Base-by-base conservation (phyloP, 371 early-diverging fungal genomes). In the Umbelopsis sp. region DNA sequence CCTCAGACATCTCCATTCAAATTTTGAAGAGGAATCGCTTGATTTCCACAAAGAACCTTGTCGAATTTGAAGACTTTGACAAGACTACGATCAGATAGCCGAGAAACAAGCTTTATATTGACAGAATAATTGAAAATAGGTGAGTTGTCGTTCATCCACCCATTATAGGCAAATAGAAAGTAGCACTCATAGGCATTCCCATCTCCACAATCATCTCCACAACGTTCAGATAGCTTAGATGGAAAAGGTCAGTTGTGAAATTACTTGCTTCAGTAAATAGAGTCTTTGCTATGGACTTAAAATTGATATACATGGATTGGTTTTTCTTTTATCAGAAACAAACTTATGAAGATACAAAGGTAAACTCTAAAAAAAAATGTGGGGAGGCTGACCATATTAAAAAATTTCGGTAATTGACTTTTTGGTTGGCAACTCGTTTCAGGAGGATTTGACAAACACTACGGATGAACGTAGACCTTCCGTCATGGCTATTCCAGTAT, bases 241-340 rank as follows among this genome's bases (percentile, higher is more conserved):
- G 48, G 48, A 48, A n/a, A 48, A 48, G 48, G 48, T 48, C 18
- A 48, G 48, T n/a, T n/a, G n/a, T 48, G 20, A n/a, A 48, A 41
- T 10, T 41, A 41, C 10, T 10, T 41, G 41, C 12, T 41, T 12
- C 41, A 41, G 12, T 41, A 1, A 1, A 41, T 41, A 41, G 7
- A 12, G 41, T 3, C 41, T 41, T 48, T 48, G 18, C 16, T n/a
- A 41, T 12, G 41, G 12, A 41, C 7, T 41, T 41, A 3, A 48
- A 16, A 48, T 18, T 48, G 14, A 48, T 20, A 20, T n/a, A 18
- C 20, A 10, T 48, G 48, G 3, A 48, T 48, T 48, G 20, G 5
- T 1, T 48, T 20, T 20, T 29, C 29, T 29, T 29, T 29, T 29
- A 29, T 29, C 29, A 48, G 48, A 48, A 48, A 16, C 48, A 8